A percentile compares a stretch with the other conserved stretches of the same genome.
These are phyloP conservation scores for Rosa hybrid DNA, from an alignment of 331 rosid species.

Conservation along the genomic window DNA sequence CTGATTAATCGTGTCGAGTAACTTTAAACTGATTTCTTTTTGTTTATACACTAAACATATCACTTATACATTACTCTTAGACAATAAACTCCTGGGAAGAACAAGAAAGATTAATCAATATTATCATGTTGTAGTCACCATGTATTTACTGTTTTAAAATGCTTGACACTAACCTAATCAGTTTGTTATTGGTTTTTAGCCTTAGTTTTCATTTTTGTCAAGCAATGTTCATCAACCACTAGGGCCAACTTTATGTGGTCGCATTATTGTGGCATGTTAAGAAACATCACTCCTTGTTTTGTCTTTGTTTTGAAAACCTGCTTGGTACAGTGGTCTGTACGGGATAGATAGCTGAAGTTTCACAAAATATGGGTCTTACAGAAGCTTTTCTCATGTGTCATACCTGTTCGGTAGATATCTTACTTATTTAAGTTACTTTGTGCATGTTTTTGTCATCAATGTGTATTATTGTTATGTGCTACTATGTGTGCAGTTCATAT, in stretches of 20 bases:
- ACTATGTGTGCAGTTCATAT: too few relatives aligned
- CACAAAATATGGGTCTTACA: too few relatives aligned
- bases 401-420: too few relatives aligned
- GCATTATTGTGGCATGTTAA: background rate
- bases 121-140: background rate
- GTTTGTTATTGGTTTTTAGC: background rate
- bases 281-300: too few relatives aligned
- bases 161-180: background rate
- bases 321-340: background rate
- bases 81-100: background rate
- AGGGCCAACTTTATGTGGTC: background rate
- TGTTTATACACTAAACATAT: background rate
- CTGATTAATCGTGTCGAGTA: too few relatives aligned
- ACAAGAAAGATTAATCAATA: background rate
- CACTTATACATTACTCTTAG: background rate
- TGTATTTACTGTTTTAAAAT: background rate
- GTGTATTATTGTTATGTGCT: too few relatives aligned
- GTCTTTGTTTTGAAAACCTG: background rate
- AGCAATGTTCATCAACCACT: too few relatives aligned
- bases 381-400: background rate
- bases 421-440: too few relatives aligned
- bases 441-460: too few relatives aligned
- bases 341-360: background rate
- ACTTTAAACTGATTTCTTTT: background rate
- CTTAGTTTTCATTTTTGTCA: too few relatives aligned